Evolutionary conservation across 352 stramenopile genomes (phyloP), one percentile per base, ranked within the genome.

Genomic region (Phytopythium helicoides): DNA sequence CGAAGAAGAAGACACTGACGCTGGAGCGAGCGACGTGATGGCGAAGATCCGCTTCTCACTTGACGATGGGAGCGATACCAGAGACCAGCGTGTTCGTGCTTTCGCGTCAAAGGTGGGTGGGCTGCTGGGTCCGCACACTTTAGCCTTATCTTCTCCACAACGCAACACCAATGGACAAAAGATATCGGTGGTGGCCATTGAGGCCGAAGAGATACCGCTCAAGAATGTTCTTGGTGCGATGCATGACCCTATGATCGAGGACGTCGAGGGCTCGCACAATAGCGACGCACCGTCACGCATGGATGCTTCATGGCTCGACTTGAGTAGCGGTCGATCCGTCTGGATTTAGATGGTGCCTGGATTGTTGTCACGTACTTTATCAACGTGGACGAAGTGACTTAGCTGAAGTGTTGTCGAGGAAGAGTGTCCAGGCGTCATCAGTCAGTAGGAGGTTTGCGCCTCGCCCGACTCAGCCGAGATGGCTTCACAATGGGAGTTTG

Each of bases 271-370:
- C 9, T 5, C 28, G 28, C 28, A 33, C 28, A 33, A 33, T 5
- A 9, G 5, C 9, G 28, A 33, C 28, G 28, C 28, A 9, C 28
- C 28, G 9, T 9, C 28, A 5, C 28, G 28, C 28, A 23, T 72
- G 37, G 66, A 76, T 59, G 60, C 46, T 11, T 65, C 66, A 9
- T 76, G 66, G 55, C 65, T 76, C 14, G 66, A 76, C 25, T 33
- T 64, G 34, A 70, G 58, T 46, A 52, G 55, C 0, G 25, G 55
- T 25, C 62, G 66, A 15, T 40, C 70, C 35, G 66, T 62, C 18
- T 58, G 60, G 49, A 69, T 70, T 35, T 34, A 39, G 18, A 21
- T 33, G 21, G 15, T 35, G 33, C 10, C 18, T 9, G 15, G 36
- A n/a, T n/a, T n/a, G 14, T 41, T 41, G 28, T 33, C 28, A 9